A percentile compares a stretch with the other conserved stretches of the same genome.
Evolutionary conservation across 805 yeast genomes (phyloP).

Genomic region (Yarrowia phangngaensis): DNA sequence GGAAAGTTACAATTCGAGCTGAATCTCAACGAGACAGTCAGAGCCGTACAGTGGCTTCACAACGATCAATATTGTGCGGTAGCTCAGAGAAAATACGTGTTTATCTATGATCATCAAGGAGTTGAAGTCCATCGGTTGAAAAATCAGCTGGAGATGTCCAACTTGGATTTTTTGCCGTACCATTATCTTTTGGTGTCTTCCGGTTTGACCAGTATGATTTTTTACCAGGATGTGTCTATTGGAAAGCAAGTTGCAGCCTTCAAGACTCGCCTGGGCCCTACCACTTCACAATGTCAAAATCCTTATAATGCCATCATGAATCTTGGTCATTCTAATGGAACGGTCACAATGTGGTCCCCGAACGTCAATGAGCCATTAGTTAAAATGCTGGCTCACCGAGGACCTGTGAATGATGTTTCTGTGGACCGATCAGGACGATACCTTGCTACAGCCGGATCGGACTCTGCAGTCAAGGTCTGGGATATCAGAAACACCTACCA

Average conservation of each 20-base stretch:
- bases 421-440: constrained; percentile 87
- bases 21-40: constrained; percentile 80
- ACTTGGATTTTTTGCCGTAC: constrained; percentile 84
- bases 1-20: constrained; percentile 80
- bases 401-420: constrained; percentile 82
- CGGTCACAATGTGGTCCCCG: constrained; percentile 92
- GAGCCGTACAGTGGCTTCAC: constrained; percentile 85
- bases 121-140: constrained; percentile 86
- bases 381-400: constrained; percentile 73
- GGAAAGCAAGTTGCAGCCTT: constrained; percentile 80
- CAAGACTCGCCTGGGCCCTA: constrained; percentile 86
- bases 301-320: constrained; percentile 96
- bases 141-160: constrained; percentile 81
- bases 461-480: constrained; percentile 83
- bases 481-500: constrained; percentile 82
- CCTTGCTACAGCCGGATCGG: constrained; percentile 91
- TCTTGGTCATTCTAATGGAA: constrained; percentile 89
- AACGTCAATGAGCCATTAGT: constrained; percentile 79
- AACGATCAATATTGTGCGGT: constrained; percentile 93
- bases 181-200: constrained; percentile 84
- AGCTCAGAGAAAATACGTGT: constrained; percentile 93
- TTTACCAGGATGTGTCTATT: constrained; percentile 93
- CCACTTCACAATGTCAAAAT: constrained; percentile 80
- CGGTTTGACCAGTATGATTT: constrained; percentile 82
- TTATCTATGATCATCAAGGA: constrained; percentile 87